These are phyloP conservation scores for Agaricus subrufescens DNA, from an alignment of 768 basidiomycete species.

Conservation along the genomic window DNA sequence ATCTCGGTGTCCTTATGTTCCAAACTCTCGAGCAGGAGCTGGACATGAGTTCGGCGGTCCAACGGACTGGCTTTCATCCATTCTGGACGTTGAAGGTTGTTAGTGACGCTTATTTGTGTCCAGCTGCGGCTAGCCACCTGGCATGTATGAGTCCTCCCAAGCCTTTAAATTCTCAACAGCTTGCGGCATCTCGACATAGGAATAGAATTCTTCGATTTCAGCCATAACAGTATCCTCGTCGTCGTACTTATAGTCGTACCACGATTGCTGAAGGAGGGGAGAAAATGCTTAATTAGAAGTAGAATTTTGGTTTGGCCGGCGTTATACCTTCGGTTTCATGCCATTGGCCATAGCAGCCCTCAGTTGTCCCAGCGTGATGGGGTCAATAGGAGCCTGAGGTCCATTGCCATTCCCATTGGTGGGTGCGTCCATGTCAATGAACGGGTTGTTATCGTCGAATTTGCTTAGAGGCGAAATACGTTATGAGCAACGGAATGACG, in stretches of 20 bases:
- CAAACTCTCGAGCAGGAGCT: constrained; percentile 78
- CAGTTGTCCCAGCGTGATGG: constrained; percentile 78
- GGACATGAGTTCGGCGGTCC: constrained; percentile 69
- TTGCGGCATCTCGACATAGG: constrained; percentile 92
- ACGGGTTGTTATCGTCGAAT: constrained; percentile 7
- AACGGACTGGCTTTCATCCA: constrained; percentile 70
- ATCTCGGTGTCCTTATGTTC: constrained; percentile 84
- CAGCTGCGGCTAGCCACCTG: constrained; percentile 41
- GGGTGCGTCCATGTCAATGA: constrained; percentile 10
- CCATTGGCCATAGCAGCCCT: constrained; percentile 65
- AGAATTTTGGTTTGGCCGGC: neutral
- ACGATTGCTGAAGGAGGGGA: constrained; percentile 57
- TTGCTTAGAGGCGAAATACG: neutral
- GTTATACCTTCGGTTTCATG: constrained; percentile 70
- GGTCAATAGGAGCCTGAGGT: constrained; percentile 49
- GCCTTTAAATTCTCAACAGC: constrained; percentile 83
- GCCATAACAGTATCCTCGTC: constrained; percentile 95
- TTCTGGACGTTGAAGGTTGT: constrained; percentile 29
- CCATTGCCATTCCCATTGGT: constrained; percentile 12
- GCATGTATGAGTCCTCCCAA: constrained; percentile 80
- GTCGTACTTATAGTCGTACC: constrained; percentile 91
- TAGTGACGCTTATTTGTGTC: neutral
- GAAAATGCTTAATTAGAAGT: neutral
- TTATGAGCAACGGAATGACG: neutral
- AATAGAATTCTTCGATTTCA: constrained; percentile 97